Evolutionary conservation across 2,329 filamentous ascomycete species (phyloP).

Genomic region (Neoarthrinium moseri): DNA sequence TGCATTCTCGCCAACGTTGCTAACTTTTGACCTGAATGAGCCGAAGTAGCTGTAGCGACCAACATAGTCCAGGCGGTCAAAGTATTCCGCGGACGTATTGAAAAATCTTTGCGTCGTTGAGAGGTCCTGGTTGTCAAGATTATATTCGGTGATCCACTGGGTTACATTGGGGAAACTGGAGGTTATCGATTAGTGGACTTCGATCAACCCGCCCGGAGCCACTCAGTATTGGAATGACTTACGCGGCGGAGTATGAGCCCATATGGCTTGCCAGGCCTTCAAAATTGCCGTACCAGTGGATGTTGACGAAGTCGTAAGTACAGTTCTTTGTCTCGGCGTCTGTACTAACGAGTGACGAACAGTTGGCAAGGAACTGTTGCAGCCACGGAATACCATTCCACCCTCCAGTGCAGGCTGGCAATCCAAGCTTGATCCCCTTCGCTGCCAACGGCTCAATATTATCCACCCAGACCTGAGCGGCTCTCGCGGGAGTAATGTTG

Average conservation of each 20-base stretch:
- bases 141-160: conserved; percentile 81
- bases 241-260: conserved; percentile 53
- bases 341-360: conserved; percentile 55
- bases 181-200: background rate
- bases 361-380: conserved; percentile 62
- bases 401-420: conserved; percentile 68
- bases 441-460: conserved; percentile 69
- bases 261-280: conserved; percentile 66
- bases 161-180: conserved; percentile 56
- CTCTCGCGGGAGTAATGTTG: conserved; percentile 55
- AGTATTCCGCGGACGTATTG: conserved; percentile 63
- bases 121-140: conserved; percentile 56
- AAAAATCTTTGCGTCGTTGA: conserved; percentile 62
- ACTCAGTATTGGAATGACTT: too few relatives aligned
- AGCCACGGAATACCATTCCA: conserved; percentile 65
- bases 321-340: conserved; percentile 45
- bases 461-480: conserved; percentile 67
- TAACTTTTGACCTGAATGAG: conserved; percentile 65
- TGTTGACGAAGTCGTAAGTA: conserved; percentile 61
- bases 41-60: conserved; percentile 75
- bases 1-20: conserved; percentile 73
- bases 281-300: conserved; percentile 71
- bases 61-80: conserved; percentile 63
- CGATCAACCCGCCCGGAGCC: too few relatives aligned
- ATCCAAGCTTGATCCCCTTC: conserved; percentile 65